Conservation (phyloP, 2,329 filamentous ascomycete species). For the Fusarium equiseti region DNA sequence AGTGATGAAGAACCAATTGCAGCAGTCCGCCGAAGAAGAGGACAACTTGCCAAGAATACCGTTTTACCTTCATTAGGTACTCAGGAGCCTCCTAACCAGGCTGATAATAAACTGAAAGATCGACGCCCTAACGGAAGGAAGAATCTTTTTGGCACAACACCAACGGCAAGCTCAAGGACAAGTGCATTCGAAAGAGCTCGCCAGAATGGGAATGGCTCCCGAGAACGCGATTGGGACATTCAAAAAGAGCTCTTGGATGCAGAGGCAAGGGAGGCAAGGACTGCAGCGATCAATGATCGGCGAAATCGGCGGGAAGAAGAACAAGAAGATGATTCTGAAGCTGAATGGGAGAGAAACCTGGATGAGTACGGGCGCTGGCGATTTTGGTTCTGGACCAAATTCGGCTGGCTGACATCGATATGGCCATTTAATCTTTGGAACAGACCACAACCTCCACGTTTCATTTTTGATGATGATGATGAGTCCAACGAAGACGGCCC, state of each 20-base stretch:
- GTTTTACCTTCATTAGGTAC: not conserved
- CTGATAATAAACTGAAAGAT: not conserved
- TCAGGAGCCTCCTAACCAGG: not conserved
- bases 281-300: not conserved
- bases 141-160: slow-evolving; percentile 25
- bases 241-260: slow-evolving; percentile 23
- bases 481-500: slow-evolving; percentile 21
- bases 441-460: not conserved
- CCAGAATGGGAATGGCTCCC: slow-evolving; percentile 16
- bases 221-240: slow-evolving; percentile 35
- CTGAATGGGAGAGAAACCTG: not conserved
- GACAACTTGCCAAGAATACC: not conserved
- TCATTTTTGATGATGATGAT: slow-evolving; percentile 1
- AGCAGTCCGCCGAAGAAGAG: not conserved
- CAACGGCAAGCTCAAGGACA: not conserved
- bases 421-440: slow-evolving; percentile 31
- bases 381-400: slow-evolving; percentile 37
- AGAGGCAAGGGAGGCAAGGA: not conserved
- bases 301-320: not conserved
- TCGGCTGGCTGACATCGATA: slow-evolving; percentile 41
- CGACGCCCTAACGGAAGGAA: not conserved
- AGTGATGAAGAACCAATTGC: not conserved
- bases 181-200: slow-evolving; percentile 14
- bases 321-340: not conserved
- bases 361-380: slow-evolving; percentile 14